phyloP scores from a whole-genome alignment of 345 rosid genomes.

The Populus deltoides region DNA sequence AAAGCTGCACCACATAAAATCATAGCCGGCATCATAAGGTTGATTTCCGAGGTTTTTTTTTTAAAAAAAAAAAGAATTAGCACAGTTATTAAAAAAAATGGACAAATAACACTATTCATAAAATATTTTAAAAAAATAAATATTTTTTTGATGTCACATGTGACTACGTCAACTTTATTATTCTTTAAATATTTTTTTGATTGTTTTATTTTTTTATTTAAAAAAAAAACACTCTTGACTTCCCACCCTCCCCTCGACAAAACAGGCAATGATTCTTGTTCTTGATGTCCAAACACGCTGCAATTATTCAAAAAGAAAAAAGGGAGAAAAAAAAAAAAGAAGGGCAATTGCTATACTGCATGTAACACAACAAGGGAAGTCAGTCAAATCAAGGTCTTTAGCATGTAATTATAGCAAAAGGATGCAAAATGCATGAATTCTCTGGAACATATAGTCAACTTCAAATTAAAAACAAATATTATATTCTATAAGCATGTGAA shows the following conservation, averaged over 20 bases:
- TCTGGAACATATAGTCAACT: background rate
- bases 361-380: background rate
- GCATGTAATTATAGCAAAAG: background rate
- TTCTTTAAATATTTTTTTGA: too few relatives aligned
- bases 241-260: background rate
- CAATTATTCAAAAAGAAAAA: background rate
- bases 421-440: background rate
- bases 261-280: background rate
- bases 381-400: background rate
- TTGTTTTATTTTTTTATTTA: too few relatives aligned
- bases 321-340: background rate
- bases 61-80: too few relatives aligned
- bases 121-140: too few relatives aligned
- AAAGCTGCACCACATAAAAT: background rate
- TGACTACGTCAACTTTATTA: too few relatives aligned
- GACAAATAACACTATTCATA: too few relatives aligned
- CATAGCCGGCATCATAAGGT: background rate
- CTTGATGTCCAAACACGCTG: background rate
- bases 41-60: background rate
- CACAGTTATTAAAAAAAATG: too few relatives aligned
- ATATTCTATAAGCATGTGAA: background rate
- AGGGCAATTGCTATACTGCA: background rate
- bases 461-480: background rate
- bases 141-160: too few relatives aligned
- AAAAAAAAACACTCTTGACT: too few relatives aligned